Evolutionary conservation across 1,284 basidiomycete genomes (phyloP).

Genomic region (Peniophora sp.): DNA sequence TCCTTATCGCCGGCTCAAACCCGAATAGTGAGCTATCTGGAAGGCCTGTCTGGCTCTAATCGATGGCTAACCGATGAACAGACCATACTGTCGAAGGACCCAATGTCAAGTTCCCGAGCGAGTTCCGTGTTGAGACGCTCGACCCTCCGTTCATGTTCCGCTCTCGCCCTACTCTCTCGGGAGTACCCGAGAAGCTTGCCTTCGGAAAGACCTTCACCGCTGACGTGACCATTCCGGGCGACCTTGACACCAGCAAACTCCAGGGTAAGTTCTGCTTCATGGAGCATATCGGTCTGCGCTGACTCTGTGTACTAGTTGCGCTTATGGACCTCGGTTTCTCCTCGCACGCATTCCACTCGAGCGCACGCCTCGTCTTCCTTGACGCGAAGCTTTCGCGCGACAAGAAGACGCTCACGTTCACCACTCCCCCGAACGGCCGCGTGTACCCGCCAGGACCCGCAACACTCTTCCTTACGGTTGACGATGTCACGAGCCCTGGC

Average conservation of each 20-base stretch:
- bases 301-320: conserved; percentile 19
- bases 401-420: conserved; percentile 30
- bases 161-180: conserved; percentile 27
- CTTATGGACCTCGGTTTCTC: conserved; percentile 43
- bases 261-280: conserved; percentile 15
- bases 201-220: conserved; percentile 34
- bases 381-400: conserved; percentile 25
- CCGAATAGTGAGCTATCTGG: conserved; percentile 25
- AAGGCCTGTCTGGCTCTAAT: too few species aligned
- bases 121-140: conserved; percentile 40
- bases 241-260: conserved; percentile 14
- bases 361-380: conserved; percentile 39
- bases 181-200: conserved; percentile 27
- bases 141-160: conserved; percentile 36
- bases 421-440: conserved; percentile 33
- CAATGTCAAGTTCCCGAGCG: conserved; percentile 24
- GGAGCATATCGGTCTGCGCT: neutral
- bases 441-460: conserved; percentile 48
- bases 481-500: conserved; percentile 40
- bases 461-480: conserved; percentile 34
- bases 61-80: too few species aligned
- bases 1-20: conserved; percentile 43
- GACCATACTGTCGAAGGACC: conserved; percentile 18
- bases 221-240: conserved; percentile 22
- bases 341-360: conserved; percentile 37